Conservation (phyloP, 2,329 filamentous ascomycete species). For the Corinectria fuckeliana region DNA sequence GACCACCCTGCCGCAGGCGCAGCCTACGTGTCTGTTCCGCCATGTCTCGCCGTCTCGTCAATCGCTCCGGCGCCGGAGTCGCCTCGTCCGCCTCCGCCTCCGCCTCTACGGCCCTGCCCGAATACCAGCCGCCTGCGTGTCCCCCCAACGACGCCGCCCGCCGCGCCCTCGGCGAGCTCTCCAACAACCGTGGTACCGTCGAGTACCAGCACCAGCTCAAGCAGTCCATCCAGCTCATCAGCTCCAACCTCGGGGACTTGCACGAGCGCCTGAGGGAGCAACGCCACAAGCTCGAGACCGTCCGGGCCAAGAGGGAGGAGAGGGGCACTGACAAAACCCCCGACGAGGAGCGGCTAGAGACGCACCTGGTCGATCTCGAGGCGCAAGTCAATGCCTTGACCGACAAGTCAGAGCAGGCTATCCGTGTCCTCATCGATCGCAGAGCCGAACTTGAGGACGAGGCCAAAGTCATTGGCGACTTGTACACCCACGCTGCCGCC, state of each 20-base stretch:
- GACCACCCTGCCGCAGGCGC: background rate
- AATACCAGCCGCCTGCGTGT: slow-evolving; percentile 56
- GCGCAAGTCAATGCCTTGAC: slow-evolving; percentile 51
- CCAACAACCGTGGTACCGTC: slow-evolving; percentile 48
- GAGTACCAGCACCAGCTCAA: slow-evolving; percentile 56
- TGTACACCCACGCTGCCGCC: slow-evolving; percentile 40
- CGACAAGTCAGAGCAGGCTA: slow-evolving; percentile 51
- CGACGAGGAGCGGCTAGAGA: slow-evolving; percentile 48
- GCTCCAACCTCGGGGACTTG: slow-evolving; percentile 53
- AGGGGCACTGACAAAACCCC: slow-evolving; percentile 45
- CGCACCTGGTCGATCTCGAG: slow-evolving; percentile 49
- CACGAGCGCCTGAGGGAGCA: slow-evolving; percentile 55
- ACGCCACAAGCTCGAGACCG: slow-evolving; percentile 41
- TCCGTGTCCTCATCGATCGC: slow-evolving; percentile 58
- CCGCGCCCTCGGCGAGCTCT: slow-evolving; percentile 51
- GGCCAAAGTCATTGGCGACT: slow-evolving; percentile 45
- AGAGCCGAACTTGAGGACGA: slow-evolving; percentile 59
- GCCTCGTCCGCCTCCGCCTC: slow-evolving; percentile 22
- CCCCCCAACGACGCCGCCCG: slow-evolving; percentile 51
- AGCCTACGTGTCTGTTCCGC: background rate
- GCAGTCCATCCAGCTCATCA: slow-evolving; percentile 52
- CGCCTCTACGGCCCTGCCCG: slow-evolving; percentile 48
- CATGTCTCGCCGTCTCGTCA: slow-evolving; percentile 45
- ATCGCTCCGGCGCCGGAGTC: slow-evolving; percentile 30
- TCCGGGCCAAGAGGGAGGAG: slow-evolving; percentile 46